Base-by-base conservation (phyloP, 768 basidiomycete genomes). In the Boletus subparvulus region DNA sequence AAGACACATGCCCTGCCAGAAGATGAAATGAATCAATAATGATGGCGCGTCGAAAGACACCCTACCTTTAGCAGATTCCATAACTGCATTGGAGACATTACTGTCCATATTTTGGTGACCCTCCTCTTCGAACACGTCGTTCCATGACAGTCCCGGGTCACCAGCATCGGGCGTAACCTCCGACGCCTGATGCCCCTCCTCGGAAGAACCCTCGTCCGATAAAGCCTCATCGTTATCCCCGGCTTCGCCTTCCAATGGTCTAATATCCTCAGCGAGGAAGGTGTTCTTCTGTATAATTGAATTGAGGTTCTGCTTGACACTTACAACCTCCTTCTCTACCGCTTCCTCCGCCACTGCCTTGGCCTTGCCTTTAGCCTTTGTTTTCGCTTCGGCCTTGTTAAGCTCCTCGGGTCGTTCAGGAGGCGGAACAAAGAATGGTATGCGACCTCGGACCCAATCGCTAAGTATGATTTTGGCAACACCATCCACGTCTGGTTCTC, bases 391-490 rank as follows among this genome's bases (percentile, higher is more conserved):
- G 13, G 75, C 76, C 65, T 75, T 77, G 66, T 90, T 89, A 55
- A 88, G 74, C 62, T 84, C 87, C 61, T 86, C 85, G 10, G 89
- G 69, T 55, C 90, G 77, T 69, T 92, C 93, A 53, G 96, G 96
- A 14, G 97, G 97, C 13, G 88, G 70, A 37, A 94, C 94, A 67
- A 98, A 99, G 80, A 87, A 99, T 19, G 97, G 97, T 67, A 99
- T 96, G 64, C 93, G 88, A 9, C 96, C 97, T 45, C 97, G 80
- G 56, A 98, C 94, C 96, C 96, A 98, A 71, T 98, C 97, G 70
- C 87, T 92, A 66, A 99, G 74, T 46, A 98, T 77, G 70, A 99
- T 95, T 77, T 95, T 98, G 32, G 96, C 90, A 30, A 95, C 94
- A 4, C 90, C 83, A 66, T 98, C 92, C 44, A 88, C 69, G 73